A percentile compares a stretch with the other conserved stretches of the same genome.
Evolutionary conservation across 2,329 filamentous ascomycete species (phyloP).

Genomic region (Cercospora janseana): DNA sequence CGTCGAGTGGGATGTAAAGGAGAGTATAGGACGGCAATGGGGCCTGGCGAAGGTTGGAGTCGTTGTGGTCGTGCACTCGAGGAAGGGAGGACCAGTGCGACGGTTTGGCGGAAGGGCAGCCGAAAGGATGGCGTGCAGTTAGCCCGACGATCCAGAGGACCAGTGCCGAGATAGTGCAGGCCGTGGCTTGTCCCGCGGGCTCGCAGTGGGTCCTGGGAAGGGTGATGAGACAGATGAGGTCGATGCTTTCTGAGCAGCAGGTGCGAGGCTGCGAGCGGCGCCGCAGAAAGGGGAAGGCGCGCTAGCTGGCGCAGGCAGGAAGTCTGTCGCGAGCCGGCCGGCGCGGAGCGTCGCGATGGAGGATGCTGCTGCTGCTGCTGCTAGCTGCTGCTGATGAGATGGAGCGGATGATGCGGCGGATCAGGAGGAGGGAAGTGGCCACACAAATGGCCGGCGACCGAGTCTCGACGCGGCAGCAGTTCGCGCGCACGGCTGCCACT

Average conservation of each 20-base stretch:
- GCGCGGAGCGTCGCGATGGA: conserved; percentile 24
- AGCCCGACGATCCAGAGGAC: conserved; percentile 35
- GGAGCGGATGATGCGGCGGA: too few species aligned
- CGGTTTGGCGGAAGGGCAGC: conserved; percentile 33
- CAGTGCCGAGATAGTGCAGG: conserved; percentile 36
- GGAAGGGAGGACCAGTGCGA: conserved; percentile 32
- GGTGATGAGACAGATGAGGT: conserved; percentile 34
- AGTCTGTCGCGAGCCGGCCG: conserved; percentile 17
- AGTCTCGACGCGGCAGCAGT: conserved; percentile 3
- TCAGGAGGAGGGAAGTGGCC: conserved; percentile 1
- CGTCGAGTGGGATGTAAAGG: conserved; percentile 38
- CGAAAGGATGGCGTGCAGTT: conserved; percentile 33
- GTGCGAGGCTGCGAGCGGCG: neutral
- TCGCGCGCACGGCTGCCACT: neutral
- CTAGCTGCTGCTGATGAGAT: too few species aligned
- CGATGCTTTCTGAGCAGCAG: conserved; percentile 24
- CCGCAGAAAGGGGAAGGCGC: conserved; percentile 22
- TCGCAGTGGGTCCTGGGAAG: conserved; percentile 29
- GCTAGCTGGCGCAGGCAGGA: conserved; percentile 16
- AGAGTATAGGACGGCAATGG: conserved; percentile 34
- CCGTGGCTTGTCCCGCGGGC: conserved; percentile 31
- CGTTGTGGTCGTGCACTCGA: conserved; percentile 25
- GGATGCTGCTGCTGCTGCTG: neutral
- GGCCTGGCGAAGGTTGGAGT: conserved; percentile 27
- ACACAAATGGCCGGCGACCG: neutral